These are phyloP conservation scores for Aspergillus niger DNA, from an alignment of 2,329 filamentous ascomycete species.

Conservation along the genomic window DNA sequence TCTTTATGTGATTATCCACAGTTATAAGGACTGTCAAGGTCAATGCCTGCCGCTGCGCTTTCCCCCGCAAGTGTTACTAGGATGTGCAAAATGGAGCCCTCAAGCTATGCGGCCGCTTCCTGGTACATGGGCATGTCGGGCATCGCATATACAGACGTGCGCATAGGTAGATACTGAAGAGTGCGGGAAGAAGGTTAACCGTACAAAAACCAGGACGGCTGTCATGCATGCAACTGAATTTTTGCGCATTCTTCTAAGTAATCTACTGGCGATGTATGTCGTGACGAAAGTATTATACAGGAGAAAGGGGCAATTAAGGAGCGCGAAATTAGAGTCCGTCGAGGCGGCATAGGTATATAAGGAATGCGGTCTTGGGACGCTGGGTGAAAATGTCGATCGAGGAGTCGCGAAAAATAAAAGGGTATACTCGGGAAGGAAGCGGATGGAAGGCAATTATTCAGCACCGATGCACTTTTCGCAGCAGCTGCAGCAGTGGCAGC, in stretches of 20 bases:
- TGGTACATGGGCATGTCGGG: too few species aligned
- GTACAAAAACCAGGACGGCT: too few species aligned
- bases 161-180: too few species aligned
- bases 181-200: too few species aligned
- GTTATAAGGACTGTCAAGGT: too few species aligned
- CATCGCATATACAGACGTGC: too few species aligned
- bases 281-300: slow-evolving; percentile 10
- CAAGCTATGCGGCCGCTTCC: too few species aligned
- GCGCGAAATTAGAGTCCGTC: neutral
- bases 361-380: neutral
- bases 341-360: neutral
- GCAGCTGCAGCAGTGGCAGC: slow-evolving; percentile 8
- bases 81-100: too few species aligned
- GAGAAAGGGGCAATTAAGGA: neutral
- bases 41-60: too few species aligned
- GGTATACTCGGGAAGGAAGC: neutral
- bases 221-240: neutral
- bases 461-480: neutral
- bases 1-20: too few species aligned
- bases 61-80: too few species aligned
- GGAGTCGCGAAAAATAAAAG: neutral
- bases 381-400: neutral
- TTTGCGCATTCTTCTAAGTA: neutral
- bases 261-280: slow-evolving; percentile 8
- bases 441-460: neutral